Conservation (phyloP, 371 early-diverging fungal genomes). For the Mortierella sp. region DNA sequence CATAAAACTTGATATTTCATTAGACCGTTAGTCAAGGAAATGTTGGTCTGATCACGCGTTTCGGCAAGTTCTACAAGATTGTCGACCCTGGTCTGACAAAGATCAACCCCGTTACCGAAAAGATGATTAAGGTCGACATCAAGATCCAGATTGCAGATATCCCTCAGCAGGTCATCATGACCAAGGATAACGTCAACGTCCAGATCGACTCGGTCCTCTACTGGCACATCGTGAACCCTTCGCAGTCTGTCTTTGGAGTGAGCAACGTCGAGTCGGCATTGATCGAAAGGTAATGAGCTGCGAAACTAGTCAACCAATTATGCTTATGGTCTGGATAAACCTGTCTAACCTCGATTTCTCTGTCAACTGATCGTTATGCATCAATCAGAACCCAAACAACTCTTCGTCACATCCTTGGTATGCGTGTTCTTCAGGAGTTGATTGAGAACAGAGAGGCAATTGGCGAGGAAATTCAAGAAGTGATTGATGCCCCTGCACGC, state of each 20-base stretch:
- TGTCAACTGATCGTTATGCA: not conserved
- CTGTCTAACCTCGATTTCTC: not conserved
- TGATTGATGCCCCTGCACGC: slow-evolving; percentile 77
- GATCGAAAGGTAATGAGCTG: slow-evolving; percentile 65
- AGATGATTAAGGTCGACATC: slow-evolving; percentile 63
- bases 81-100: slow-evolving; percentile 88
- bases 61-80: slow-evolving; percentile 89
- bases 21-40: slow-evolving; percentile 59
- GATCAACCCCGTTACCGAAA: slow-evolving; percentile 86
- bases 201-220: slow-evolving; percentile 89
- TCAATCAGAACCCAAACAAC: slow-evolving; percentile 77
- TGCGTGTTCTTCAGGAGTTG: slow-evolving; percentile 76
- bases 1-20: not conserved
- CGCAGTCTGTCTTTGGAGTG: slow-evolving; percentile 85
- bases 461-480: slow-evolving; percentile 85
- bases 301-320: not conserved
- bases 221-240: slow-evolving; percentile 89
- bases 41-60: slow-evolving; percentile 84
- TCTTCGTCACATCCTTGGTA: slow-evolving; percentile 77
- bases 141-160: slow-evolving; percentile 57
- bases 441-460: slow-evolving; percentile 93
- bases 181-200: slow-evolving; percentile 55
- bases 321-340: not conserved
- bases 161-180: slow-evolving; percentile 53
- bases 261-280: slow-evolving; percentile 82